Conservation (phyloP, 1,284 basidiomycete species). For the Apiotrichum gracile region DNA sequence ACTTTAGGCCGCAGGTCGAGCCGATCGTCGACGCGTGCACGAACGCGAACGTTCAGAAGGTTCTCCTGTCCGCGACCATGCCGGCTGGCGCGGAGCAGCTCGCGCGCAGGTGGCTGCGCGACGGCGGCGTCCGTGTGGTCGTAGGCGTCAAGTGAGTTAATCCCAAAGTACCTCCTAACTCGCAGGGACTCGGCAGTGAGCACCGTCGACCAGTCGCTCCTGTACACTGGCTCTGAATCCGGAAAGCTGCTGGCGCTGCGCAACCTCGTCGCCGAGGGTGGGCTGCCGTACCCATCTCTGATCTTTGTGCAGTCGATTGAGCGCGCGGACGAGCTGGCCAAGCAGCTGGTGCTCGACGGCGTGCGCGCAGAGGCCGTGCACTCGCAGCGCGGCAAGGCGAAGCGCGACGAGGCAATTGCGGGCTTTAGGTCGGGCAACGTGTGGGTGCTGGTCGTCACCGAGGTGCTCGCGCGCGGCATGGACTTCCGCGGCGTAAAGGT, state of each 20-base stretch:
- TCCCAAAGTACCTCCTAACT: not conserved
- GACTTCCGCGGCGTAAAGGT: constrained; percentile 93
- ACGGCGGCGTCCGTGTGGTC: constrained; percentile 75
- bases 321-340: constrained; percentile 80
- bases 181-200: constrained; percentile 69
- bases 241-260: constrained; percentile 85
- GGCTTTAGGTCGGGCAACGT: constrained; percentile 81
- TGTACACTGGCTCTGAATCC: constrained; percentile 85
- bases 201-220: constrained; percentile 76
- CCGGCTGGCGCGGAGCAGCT: constrained; percentile 82
- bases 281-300: constrained; percentile 78
- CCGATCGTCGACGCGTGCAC: constrained; percentile 81
- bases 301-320: constrained; percentile 91
- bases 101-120: constrained; percentile 72
- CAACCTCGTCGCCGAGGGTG: constrained; percentile 70
- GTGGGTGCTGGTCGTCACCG: constrained; percentile 89
- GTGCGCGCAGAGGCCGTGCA: constrained; percentile 87
- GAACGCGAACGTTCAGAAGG: constrained; percentile 68
- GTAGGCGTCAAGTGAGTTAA: constrained; percentile 80
- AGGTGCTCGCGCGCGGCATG: constrained; percentile 94
- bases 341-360: constrained; percentile 79
- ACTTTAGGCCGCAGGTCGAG: constrained; percentile 83
- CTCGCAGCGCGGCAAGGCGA: constrained; percentile 76
- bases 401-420: constrained; percentile 76
- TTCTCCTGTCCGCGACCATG: constrained; percentile 89